These are phyloP conservation scores for Spergularia marina DNA, from an alignment of 148 eudicot species.

Conservation along the genomic window DNA sequence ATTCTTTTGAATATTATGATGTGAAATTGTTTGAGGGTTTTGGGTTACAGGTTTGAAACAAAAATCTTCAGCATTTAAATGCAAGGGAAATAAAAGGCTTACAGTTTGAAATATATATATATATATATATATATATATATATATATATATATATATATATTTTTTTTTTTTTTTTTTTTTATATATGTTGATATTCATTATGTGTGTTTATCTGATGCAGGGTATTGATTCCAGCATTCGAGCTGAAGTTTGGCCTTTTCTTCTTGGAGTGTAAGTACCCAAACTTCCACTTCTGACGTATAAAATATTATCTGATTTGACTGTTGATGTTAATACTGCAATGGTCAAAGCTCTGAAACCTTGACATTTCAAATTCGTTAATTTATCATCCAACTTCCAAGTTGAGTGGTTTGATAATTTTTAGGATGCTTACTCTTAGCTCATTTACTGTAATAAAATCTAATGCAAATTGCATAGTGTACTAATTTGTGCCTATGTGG, in stretches of 20 bases:
- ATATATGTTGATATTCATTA: not conserved
- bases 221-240: conserved; percentile 90
- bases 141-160: no score
- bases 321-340: not conserved
- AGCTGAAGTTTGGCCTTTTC: conserved; percentile 98
- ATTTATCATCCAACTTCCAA: not conserved
- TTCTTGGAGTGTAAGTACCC: conserved; percentile 92
- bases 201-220: conserved; percentile 39
- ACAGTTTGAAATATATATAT: conserved; percentile 8
- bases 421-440: not conserved
- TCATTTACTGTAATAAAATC: not conserved
- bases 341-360: conserved; percentile 5
- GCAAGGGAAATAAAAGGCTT: not conserved
- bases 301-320: not conserved
- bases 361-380: not conserved
- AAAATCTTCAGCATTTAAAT: not conserved
- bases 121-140: no score
- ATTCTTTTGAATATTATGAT: no score
- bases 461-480: not conserved
- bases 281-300: not conserved
- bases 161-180: no score
- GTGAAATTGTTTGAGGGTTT: not conserved
- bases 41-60: not conserved
- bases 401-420: not conserved
- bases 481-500: not conserved